Conservation (phyloP, 345 rosid genomes). For the Moricandia arvensis region DNA sequence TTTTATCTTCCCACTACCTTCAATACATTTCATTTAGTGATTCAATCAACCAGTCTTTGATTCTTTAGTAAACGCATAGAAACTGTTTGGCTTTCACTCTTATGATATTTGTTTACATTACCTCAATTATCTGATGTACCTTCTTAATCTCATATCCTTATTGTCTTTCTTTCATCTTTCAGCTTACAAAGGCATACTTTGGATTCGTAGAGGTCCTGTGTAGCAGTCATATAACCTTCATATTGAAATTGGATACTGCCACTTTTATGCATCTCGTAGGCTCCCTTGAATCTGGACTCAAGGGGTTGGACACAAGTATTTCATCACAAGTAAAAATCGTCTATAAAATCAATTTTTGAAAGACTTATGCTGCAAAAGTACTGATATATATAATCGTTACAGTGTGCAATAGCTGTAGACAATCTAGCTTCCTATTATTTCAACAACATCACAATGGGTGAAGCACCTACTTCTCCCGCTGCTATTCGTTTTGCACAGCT, state of each 20-base stretch:
- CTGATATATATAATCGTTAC: slow-evolving; percentile 22
- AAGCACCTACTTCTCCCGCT: slow-evolving; percentile 74
- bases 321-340: slow-evolving; percentile 95
- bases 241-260: slow-evolving; percentile 77
- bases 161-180: slow-evolving; percentile 39
- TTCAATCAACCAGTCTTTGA: background rate
- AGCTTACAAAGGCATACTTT: slow-evolving; percentile 96
- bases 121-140: background rate
- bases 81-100: background rate
- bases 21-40: background rate
- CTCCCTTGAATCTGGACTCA: slow-evolving; percentile 96
- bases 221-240: slow-evolving; percentile 67
- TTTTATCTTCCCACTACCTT: background rate
- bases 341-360: too few relatives aligned
- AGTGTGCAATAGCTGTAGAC: slow-evolving; percentile 97
- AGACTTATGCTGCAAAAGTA: background rate
- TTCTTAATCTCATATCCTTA: background rate
- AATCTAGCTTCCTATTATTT: slow-evolving; percentile 94
- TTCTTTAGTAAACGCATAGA: background rate
- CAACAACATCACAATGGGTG: slow-evolving; percentile 95
- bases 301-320: slow-evolving; percentile 86
- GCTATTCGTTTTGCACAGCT: slow-evolving; percentile 77
- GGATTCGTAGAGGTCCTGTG: slow-evolving; percentile 89
- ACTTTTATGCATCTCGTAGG: slow-evolving; percentile 91
- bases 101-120: background rate